phyloP scores from a whole-genome alignment of 2,329 filamentous ascomycete genomes.

The Tothia fuscella region DNA sequence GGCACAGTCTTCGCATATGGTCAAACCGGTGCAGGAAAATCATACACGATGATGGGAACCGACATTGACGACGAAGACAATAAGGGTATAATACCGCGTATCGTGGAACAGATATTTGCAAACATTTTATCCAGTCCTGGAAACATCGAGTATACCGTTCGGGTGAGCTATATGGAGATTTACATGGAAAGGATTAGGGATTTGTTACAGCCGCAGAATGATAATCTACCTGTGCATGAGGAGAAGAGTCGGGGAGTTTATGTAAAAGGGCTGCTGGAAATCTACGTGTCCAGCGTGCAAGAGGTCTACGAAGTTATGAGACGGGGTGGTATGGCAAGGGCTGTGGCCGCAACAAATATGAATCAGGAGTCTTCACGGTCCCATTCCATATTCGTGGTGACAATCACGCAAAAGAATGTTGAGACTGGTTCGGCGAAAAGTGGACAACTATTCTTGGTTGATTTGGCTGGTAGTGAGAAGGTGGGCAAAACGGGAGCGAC shows the following conservation, averaged over 20 bases:
- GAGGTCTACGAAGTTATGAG: slow-evolving; percentile 97
- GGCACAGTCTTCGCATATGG: slow-evolving; percentile 98
- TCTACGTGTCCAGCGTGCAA: slow-evolving; percentile 89
- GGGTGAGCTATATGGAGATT: slow-evolving; percentile 99
- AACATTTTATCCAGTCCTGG: slow-evolving; percentile 85
- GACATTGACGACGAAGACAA: slow-evolving; percentile 83
- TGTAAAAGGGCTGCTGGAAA: slow-evolving; percentile 86
- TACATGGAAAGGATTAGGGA: slow-evolving; percentile 99
- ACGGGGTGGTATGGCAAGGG: slow-evolving; percentile 75
- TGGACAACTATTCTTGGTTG: slow-evolving; percentile 91
- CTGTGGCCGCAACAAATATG: slow-evolving; percentile 97
- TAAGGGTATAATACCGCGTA: slow-evolving; percentile 91
- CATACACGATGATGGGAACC: slow-evolving; percentile 96
- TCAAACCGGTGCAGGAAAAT: slow-evolving; percentile 96
- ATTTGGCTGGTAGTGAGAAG: slow-evolving; percentile 96
- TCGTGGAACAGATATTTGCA: slow-evolving; percentile 93
- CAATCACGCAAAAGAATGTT: slow-evolving; percentile 93
- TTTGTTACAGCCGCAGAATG: slow-evolving; percentile 81
- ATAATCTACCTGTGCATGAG: slow-evolving; percentile 95
- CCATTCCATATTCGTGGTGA: slow-evolving; percentile 96
- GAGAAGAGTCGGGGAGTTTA: slow-evolving; percentile 95
- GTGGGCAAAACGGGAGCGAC: slow-evolving; percentile 97
- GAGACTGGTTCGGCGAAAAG: slow-evolving; percentile 94
- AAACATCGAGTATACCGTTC: slow-evolving; percentile 96
- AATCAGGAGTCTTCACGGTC: slow-evolving; percentile 97